These are phyloP conservation scores for Sequoia sempervirens DNA, from an alignment of 75 land plant species.

Conservation along the genomic window DNA sequence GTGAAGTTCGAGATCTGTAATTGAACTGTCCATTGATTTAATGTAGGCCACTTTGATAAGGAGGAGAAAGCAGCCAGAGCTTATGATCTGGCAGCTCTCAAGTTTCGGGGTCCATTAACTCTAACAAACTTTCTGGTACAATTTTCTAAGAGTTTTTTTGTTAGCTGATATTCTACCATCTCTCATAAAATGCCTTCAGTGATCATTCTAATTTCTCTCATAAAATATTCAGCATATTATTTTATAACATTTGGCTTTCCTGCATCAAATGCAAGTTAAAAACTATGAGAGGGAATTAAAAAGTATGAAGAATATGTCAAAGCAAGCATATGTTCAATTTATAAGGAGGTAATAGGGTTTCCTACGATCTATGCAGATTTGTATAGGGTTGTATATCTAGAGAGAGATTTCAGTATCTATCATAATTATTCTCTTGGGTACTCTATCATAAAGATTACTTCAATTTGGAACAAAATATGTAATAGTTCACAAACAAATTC, in stretches of 20 bases:
- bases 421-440: no score
- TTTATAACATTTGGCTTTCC: no score
- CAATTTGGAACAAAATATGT: no score
- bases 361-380: no score
- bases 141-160: no score
- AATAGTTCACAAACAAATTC: no score
- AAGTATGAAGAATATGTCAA: constrained; percentile 68
- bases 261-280: constrained; percentile 3
- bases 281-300: constrained; percentile 59
- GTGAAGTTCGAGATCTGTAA: neutral
- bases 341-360: constrained; percentile 49
- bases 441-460: no score
- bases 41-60: constrained; percentile 18
- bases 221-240: no score
- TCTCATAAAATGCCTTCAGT: neutral
- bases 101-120: neutral
- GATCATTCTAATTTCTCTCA: no score
- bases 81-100: constrained; percentile 24
- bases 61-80: constrained; percentile 22
- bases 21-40: neutral
- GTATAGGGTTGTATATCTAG: neutral
- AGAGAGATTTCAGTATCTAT: no score
- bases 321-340: constrained; percentile 59
- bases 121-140: neutral
- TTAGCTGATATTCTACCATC: no score